Conservation (phyloP, 2,329 filamentous ascomycete genomes). For the Penicillium oxalicum region DNA sequence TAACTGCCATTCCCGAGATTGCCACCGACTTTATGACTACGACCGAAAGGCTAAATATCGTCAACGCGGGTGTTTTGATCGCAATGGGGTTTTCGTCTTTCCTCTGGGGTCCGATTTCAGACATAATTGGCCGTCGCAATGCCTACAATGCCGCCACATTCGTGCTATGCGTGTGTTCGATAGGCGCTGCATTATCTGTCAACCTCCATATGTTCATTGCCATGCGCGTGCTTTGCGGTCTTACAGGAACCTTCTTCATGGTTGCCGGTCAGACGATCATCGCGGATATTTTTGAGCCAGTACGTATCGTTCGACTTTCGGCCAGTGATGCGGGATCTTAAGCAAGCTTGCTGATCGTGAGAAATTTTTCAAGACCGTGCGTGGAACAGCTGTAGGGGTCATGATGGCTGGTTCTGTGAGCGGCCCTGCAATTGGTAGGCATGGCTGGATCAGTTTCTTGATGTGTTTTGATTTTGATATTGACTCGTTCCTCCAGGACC, state of each 20-base stretch:
- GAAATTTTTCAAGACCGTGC: slow-evolving; percentile 24
- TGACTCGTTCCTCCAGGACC: slow-evolving; percentile 22
- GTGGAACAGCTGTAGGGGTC: slow-evolving; percentile 41
- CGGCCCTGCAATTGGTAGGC: slow-evolving; percentile 39
- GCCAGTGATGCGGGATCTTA: no score
- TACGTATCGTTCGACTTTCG: slow-evolving; percentile 7
- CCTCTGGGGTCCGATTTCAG: slow-evolving; percentile 31
- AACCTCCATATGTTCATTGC: slow-evolving; percentile 33
- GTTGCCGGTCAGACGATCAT: slow-evolving; percentile 36
- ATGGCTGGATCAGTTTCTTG: background rate
- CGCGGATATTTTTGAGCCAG: slow-evolving; percentile 37
- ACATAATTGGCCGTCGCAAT: slow-evolving; percentile 25
- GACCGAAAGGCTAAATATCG: slow-evolving; percentile 30
- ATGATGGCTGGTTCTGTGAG: slow-evolving; percentile 41
- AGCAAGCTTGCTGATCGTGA: background rate
- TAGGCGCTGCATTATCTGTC: slow-evolving; percentile 27
- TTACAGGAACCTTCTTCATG: slow-evolving; percentile 38
- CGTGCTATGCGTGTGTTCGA: slow-evolving; percentile 28
- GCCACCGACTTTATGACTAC: slow-evolving; percentile 34
- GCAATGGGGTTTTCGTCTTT: slow-evolving; percentile 37
- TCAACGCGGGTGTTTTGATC: slow-evolving; percentile 34
- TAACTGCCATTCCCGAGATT: slow-evolving; percentile 39
- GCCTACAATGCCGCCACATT: slow-evolving; percentile 33
- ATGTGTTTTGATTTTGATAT: slow-evolving; percentile 1
- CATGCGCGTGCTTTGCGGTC: slow-evolving; percentile 31